Percentiles rank a stretch among this genome's conserved stretches.
Evolutionary conservation across 768 basidiomycete genomes (phyloP).

Genomic region (Melanogaster broomeanus): DNA sequence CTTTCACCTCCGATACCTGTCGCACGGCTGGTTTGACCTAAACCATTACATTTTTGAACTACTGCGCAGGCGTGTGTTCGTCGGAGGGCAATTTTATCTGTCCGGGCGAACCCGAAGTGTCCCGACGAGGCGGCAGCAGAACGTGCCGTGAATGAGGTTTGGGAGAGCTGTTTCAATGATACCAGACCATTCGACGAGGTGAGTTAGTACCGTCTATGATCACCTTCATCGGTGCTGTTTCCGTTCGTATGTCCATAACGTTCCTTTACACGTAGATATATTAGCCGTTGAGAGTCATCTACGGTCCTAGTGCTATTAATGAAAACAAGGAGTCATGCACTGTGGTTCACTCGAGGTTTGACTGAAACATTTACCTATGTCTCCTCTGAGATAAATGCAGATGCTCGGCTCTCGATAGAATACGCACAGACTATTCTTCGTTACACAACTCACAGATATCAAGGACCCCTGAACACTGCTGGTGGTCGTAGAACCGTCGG

Average conservation of each 20-base stretch:
- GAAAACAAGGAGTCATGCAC: not conserved
- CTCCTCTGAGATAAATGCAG: too few relatives aligned
- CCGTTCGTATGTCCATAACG: not conserved
- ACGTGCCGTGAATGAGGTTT: slow-evolving; percentile 92
- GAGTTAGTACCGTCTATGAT: too few relatives aligned
- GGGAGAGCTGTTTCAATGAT: slow-evolving; percentile 95
- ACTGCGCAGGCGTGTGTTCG: slow-evolving; percentile 79
- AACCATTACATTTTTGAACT: slow-evolving; percentile 7
- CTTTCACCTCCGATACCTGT: slow-evolving; percentile 9
- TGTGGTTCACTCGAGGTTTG: not conserved
- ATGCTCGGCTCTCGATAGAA: slow-evolving; percentile 1
- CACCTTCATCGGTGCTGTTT: not conserved
- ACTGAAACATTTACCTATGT: too few relatives aligned
- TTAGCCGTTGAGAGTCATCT: slow-evolving; percentile 13
- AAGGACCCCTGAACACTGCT: too few relatives aligned
- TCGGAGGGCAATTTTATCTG: slow-evolving; percentile 81
- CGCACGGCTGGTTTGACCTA: too few relatives aligned
- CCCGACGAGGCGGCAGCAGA: slow-evolving; percentile 77
- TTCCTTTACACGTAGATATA: slow-evolving; percentile 33
- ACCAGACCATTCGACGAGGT: slow-evolving; percentile 98
- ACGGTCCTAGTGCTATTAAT: slow-evolving; percentile 3
- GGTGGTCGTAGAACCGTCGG: slow-evolving; percentile 13
- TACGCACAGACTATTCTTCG: slow-evolving; percentile 7
- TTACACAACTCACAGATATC: not conserved
- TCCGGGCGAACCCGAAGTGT: slow-evolving; percentile 79